These are phyloP conservation scores for Auricularia cornea DNA, from an alignment of 768 basidiomycete genomes.

Conservation along the genomic window DNA sequence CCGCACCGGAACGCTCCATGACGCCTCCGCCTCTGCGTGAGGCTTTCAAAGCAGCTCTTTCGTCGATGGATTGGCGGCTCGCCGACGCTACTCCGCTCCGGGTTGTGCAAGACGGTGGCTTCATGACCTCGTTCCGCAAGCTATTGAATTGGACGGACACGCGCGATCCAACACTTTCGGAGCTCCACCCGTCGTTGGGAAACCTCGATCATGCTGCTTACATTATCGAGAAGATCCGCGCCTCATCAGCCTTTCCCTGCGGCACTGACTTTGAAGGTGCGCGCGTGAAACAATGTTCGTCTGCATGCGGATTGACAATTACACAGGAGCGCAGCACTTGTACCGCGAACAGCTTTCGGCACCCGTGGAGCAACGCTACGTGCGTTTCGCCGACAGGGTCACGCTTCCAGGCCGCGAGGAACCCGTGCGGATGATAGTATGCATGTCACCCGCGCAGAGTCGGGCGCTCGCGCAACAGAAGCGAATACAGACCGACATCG, in stretches of 20 bases:
- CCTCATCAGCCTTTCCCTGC: constrained; percentile 10
- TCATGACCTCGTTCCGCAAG: constrained; percentile 11
- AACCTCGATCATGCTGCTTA: constrained; percentile 18
- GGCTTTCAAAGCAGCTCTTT: constrained; percentile 11
- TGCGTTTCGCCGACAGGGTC: constrained; percentile 14
- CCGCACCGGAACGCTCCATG: constrained; percentile 4
- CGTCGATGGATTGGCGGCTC: constrained; percentile 17
- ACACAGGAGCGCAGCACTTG: constrained; percentile 6
- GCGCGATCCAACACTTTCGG: constrained; percentile 5
- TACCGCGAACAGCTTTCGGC: constrained; percentile 2
- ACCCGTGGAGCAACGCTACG: constrained; percentile 11
- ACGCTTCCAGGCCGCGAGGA: constrained; percentile 1
- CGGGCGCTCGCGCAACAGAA: constrained; percentile 7
- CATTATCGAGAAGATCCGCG: constrained; percentile 14
- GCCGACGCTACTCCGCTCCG: constrained; percentile 22
- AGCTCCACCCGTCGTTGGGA: constrained; percentile 14
- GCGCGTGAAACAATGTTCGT: not conserved
- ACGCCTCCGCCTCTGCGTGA: constrained; percentile 6
- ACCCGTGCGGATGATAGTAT: constrained; percentile 15
- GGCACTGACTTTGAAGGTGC: constrained; percentile 21
- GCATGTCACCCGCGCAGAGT: constrained; percentile 18
- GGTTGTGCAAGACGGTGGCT: constrained; percentile 18
- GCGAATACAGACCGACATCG: constrained; percentile 11
- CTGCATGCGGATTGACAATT: not conserved
- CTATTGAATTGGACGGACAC: constrained; percentile 13